Percentiles rank a stretch among this genome's conserved stretches.
phyloP scores from a whole-genome alignment of 768 basidiomycete genomes.

The Mycena belliarum region DNA sequence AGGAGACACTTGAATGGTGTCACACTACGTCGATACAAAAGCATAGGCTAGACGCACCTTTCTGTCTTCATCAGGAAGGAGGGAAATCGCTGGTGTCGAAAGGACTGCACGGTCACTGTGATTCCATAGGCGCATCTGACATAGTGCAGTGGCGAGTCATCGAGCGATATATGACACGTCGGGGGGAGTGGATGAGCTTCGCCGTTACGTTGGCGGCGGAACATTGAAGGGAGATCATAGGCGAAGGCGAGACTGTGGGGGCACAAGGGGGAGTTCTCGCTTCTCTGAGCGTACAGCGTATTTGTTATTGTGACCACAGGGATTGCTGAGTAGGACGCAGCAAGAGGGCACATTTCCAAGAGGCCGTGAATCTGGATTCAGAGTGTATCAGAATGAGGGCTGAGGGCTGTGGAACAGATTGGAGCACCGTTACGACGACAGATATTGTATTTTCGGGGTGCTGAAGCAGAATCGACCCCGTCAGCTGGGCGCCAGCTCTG shows the following conservation, averaged over 20 bases:
- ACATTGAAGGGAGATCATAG: neutral
- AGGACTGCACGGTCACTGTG: neutral
- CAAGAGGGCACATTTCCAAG: neutral
- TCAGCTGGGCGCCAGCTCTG: neutral
- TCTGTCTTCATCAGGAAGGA: slow-evolving; percentile 6
- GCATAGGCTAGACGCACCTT: neutral
- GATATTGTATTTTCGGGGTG: neutral
- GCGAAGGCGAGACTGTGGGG: neutral
- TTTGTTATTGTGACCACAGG: neutral
- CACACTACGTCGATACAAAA: neutral
- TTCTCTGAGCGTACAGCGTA: neutral
- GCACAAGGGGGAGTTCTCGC: no score
- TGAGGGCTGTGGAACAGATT: neutral
- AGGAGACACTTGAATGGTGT: neutral
- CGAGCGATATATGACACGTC: neutral
- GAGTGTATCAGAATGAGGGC: neutral
- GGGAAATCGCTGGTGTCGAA: neutral
- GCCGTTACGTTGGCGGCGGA: neutral
- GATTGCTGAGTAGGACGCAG: neutral
- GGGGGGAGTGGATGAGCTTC: neutral
- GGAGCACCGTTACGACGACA: slow-evolving; percentile 1
- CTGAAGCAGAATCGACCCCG: neutral
- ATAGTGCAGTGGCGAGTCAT: neutral
- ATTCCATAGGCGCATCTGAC: slow-evolving; percentile 6
- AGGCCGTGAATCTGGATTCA: neutral